A percentile compares a stretch with the other conserved stretches of the same genome.
These are phyloP conservation scores for Ramaria sp. DNA, from an alignment of 768 basidiomycete genomes.

Conservation along the genomic window DNA sequence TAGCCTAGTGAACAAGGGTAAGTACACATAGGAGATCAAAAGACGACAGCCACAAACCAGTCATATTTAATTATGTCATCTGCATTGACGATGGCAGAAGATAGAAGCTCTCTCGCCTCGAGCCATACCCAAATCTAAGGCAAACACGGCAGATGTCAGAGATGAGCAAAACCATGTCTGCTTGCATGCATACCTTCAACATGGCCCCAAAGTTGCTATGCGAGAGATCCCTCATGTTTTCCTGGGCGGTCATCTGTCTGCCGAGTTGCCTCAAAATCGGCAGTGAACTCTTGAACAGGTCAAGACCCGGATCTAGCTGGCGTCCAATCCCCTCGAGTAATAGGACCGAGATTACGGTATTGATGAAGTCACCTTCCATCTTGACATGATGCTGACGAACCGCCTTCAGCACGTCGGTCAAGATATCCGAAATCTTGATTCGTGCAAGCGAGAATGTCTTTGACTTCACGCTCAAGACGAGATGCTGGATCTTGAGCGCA, in stretches of 20 bases:
- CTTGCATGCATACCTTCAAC: conserved; percentile 55
- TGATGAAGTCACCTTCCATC: conserved; percentile 98
- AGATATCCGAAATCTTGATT: conserved; percentile 89
- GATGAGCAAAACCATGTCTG: neutral
- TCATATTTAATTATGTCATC: conserved; percentile 86
- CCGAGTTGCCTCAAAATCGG: conserved; percentile 91
- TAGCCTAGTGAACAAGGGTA: conserved; percentile 15
- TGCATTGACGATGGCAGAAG: conserved; percentile 64
- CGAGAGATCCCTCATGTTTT: conserved; percentile 50
- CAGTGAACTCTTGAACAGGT: conserved; percentile 90
- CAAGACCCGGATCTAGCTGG: conserved; percentile 83
- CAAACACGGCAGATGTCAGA: conserved; percentile 7
- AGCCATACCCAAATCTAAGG: conserved; percentile 83
- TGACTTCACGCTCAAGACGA: conserved; percentile 86
- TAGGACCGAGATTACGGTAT: conserved; percentile 91
- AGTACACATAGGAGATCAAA: conserved; percentile 1
- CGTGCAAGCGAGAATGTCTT: conserved; percentile 97
- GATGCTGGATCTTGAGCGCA: conserved; percentile 94
- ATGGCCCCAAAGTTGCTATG: conserved; percentile 71
- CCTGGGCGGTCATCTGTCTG: conserved; percentile 77
- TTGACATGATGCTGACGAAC: conserved; percentile 92
- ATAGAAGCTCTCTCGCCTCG: conserved; percentile 83
- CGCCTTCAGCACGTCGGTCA: conserved; percentile 77
- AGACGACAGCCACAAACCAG: conserved; percentile 42
- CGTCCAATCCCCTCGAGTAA: conserved; percentile 93